Percentiles rank a stretch among this genome's conserved stretches.
Evolutionary conservation across 306 rosid genomes (phyloP).

Genomic region (Prunus fruticosa): DNA sequence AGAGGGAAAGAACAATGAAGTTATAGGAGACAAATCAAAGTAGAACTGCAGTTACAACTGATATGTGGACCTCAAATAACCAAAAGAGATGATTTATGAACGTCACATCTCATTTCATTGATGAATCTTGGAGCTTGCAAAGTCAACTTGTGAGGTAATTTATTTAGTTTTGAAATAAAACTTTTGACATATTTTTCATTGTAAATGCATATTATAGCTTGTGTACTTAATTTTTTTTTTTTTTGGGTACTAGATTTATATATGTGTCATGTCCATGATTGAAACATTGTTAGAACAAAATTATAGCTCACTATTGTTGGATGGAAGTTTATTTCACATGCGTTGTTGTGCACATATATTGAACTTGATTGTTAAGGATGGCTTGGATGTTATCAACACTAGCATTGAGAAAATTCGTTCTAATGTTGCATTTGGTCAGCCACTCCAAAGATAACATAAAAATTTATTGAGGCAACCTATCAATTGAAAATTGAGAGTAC

Average conservation of each 20-base stretch:
- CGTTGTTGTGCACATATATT: not conserved
- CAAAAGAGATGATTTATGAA: not conserved
- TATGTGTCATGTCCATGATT: constrained; percentile 5
- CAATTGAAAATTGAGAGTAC: not conserved
- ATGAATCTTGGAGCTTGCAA: not conserved
- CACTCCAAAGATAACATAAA: not conserved
- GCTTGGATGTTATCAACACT: not conserved
- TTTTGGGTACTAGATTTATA: not conserved
- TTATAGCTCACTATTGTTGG: not conserved
- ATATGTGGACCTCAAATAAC: not conserved
- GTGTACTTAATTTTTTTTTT: not conserved
- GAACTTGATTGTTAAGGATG: constrained; percentile 1
- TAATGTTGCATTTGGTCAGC: no score
- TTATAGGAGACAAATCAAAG: not conserved
- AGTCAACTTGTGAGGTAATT: not conserved
- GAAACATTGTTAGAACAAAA: not conserved
- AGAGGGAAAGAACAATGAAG: not conserved
- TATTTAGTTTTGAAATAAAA: not conserved
- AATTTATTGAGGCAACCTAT: not conserved
- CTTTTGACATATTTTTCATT: not conserved
- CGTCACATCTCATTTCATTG: not conserved
- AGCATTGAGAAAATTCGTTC: not conserved
- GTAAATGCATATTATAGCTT: not conserved
- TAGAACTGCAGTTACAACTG: not conserved
- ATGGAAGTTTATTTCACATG: not conserved